Conservation (phyloP, 2,329 filamentous ascomycete genomes). For the Stagonosporopsis cucurbitacearum region DNA sequence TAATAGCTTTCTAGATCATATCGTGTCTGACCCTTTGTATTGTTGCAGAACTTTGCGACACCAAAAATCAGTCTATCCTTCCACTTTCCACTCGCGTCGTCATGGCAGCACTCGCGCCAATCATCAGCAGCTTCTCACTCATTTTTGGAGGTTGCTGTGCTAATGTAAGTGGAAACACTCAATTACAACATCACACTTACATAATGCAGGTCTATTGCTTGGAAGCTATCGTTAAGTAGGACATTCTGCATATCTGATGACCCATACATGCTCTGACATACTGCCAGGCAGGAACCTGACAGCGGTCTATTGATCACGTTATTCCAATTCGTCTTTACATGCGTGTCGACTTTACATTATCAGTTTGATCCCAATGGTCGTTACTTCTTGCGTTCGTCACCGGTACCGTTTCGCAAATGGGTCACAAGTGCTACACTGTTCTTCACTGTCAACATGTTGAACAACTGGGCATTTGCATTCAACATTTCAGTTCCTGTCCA, state of each 20-base stretch:
- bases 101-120: constrained; percentile 46
- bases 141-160: constrained; percentile 97
- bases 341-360: constrained; percentile 60
- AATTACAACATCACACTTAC: constrained; percentile 12
- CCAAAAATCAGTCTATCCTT: not conserved
- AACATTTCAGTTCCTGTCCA: constrained; percentile 95
- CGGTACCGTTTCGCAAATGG: constrained; percentile 86
- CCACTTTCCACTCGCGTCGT: not conserved
- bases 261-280: constrained; percentile 22
- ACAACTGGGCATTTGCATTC: constrained; percentile 98
- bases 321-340: constrained; percentile 65
- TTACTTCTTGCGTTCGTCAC: constrained; percentile 76
- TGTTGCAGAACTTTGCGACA: not conserved
- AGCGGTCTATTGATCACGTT: constrained; percentile 74
- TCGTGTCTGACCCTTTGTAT: not conserved
- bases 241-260: constrained; percentile 15
- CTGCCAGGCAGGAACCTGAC: constrained; percentile 74
- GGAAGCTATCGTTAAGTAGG: constrained; percentile 92
- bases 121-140: constrained; percentile 71
- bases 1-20: not conserved
- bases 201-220: constrained; percentile 82
- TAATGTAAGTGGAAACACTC: constrained; percentile 67
- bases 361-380: constrained; percentile 63
- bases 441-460: constrained; percentile 91
- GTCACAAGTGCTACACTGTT: constrained; percentile 87